Base-by-base conservation (phyloP, 2,329 filamentous ascomycete species). In the Apiospora marii region DNA sequence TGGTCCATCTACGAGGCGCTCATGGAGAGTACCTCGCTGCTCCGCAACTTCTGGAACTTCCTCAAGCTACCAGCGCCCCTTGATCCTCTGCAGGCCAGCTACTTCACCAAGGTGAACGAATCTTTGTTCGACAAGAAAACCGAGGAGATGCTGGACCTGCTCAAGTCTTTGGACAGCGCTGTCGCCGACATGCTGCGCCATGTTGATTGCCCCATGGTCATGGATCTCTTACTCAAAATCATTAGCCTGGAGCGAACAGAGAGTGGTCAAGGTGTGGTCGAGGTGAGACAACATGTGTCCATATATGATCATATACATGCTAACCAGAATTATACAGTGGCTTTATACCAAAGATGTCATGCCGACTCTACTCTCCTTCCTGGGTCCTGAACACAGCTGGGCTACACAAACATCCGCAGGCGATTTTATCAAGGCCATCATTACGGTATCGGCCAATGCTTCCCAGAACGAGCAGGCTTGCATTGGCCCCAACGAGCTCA, bases 101-200 rank as follows among this genome's bases (percentile, higher is more conserved):
- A 99, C 82, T 99, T 99, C 81, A 98, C 96, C 71, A 99, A 98
- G 81, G 95, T 99, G 80, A 98, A 98, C 82, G 96, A 99, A 84
- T 93, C 94, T n/a, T 85, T 99, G 27, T 92, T 99, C 72, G 96
- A 98, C 82, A 97, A 96, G 84, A 98, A 98, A 88, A 98, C 97
- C 7, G 94, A 97, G 79, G 96, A 98, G 75, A 99, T 98, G 96
- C 87, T 98, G 76, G 91, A 92, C 24, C 91, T 99, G 74, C 91
- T 99, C 82, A 97, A 95, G 81, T 92, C 91, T 1, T 85, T 98
- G 68, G 93, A 96, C 46, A 90, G 92, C 70, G 93, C 96, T 53
- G 91, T 99, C 30, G 88, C 93, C 16, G 92, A 95, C 75, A 93
- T 99, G 85, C 88, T 99, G 72, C 92, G 93, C 78, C 96, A 99